phyloP scores from a whole-genome alignment of 257 asterid species.

The Fraxinus quadrangulata region DNA sequence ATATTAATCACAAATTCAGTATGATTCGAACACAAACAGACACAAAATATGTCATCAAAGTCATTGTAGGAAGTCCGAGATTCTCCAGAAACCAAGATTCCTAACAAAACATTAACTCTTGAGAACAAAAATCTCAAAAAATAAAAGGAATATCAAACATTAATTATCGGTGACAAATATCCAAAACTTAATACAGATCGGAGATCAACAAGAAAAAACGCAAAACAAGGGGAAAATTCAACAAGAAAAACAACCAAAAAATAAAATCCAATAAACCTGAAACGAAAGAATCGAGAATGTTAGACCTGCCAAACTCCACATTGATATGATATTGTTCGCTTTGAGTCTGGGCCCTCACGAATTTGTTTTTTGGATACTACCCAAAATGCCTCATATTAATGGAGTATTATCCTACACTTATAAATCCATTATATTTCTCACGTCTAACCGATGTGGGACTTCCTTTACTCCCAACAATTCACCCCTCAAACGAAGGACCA shows the following conservation, averaged over 20 bases:
- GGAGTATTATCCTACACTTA: too few relatives aligned
- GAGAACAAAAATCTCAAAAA: background rate
- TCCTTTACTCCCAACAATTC: too few relatives aligned
- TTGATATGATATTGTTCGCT: too few relatives aligned
- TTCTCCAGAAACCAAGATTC: background rate
- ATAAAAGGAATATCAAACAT: background rate
- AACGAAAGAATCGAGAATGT: background rate
- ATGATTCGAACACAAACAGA: too few relatives aligned
- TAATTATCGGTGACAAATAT: background rate
- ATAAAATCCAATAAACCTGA: background rate
- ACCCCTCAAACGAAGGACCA: too few relatives aligned
- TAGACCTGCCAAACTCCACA: too few relatives aligned
- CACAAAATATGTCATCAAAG: background rate
- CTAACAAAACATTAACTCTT: background rate
- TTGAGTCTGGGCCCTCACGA: too few relatives aligned
- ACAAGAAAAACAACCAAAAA: background rate
- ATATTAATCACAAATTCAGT: background rate
- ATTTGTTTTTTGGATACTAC: too few relatives aligned
- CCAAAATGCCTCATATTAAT: too few relatives aligned
- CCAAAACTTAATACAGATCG: background rate
- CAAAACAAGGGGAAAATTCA: background rate
- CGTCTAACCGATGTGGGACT: too few relatives aligned
- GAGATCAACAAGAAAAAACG: background rate
- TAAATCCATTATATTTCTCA: too few relatives aligned
- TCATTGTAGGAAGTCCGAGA: too few relatives aligned